Evolutionary conservation across 1,284 basidiomycete species (phyloP).

Genomic region (Veloporphyrellus conicus): DNA sequence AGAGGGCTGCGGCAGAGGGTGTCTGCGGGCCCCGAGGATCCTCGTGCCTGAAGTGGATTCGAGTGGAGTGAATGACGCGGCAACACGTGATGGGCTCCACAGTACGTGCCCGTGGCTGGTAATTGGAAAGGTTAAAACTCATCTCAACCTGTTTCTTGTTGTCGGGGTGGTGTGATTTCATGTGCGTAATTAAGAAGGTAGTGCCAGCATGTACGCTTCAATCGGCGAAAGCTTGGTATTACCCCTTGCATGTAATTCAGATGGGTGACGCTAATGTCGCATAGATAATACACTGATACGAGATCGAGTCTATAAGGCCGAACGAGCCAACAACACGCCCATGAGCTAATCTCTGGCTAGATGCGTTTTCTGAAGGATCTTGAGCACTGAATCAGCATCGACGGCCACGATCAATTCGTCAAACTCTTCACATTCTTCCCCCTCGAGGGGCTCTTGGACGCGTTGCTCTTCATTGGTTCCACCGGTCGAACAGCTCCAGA

Average conservation of each 20-base stretch:
- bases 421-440: not conserved
- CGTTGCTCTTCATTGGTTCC: constrained; percentile 4
- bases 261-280: not conserved
- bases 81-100: not conserved
- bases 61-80: too few species aligned
- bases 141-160: too few species aligned
- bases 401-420: constrained; percentile 9
- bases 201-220: not conserved
- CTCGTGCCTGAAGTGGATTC: not conserved
- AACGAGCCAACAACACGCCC: not conserved
- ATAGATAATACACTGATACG: too few species aligned
- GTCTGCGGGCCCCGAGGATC: not conserved
- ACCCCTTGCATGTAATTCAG: constrained; percentile 1
- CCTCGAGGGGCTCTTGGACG: not conserved
- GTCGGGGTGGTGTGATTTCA: too few species aligned
- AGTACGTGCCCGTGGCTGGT: not conserved
- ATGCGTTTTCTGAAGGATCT: constrained; percentile 1
- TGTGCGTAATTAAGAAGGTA: constrained; percentile 1
- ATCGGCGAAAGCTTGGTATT: not conserved
- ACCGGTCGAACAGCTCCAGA: constrained; percentile 5
- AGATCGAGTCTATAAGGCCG: not conserved
- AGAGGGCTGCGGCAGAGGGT: not conserved
- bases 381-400: constrained; percentile 9
- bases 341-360: not conserved
- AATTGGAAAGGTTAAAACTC: constrained; percentile 4